These are phyloP conservation scores for Microcyclospora tardicrescens DNA, from an alignment of 2,329 filamentous ascomycete genomes.

Conservation along the genomic window DNA sequence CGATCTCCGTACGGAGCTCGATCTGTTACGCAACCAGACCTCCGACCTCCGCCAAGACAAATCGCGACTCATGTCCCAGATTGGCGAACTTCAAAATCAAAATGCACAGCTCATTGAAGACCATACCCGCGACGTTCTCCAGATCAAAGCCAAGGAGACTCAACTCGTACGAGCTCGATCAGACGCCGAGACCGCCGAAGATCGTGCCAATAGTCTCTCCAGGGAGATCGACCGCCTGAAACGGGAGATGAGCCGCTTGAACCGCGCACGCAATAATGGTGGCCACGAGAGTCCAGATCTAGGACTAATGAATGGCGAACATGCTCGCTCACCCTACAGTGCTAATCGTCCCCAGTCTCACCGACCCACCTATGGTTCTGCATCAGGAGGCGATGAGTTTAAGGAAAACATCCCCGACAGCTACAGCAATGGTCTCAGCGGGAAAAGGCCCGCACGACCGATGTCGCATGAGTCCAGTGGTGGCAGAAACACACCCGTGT, in stretches of 20 bases:
- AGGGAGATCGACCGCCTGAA: constrained; percentile 89
- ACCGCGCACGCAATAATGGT: constrained; percentile 24
- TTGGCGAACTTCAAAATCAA: constrained; percentile 90
- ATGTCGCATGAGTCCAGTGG: constrained; percentile 11
- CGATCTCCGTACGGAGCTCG: constrained; percentile 72
- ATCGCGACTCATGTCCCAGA: constrained; percentile 68
- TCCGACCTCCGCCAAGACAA: constrained; percentile 76
- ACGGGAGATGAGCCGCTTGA: constrained; percentile 55
- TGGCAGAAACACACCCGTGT: constrained; percentile 37
- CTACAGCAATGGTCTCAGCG: constrained; percentile 12
- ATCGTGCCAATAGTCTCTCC: constrained; percentile 68
- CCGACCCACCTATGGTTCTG: not conserved
- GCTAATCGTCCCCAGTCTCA: not conserved
- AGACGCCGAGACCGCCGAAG: constrained; percentile 79
- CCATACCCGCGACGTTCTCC: constrained; percentile 85
- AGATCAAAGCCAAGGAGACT: constrained; percentile 96
- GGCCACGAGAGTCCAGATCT: constrained; percentile 19
- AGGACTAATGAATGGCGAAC: constrained; percentile 13
- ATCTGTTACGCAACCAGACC: constrained; percentile 58
- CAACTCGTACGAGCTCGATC: constrained; percentile 84
- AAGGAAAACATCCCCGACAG: constrained; percentile 32
- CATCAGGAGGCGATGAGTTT: constrained; percentile 24
- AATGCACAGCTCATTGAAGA: constrained; percentile 96
- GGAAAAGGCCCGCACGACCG: constrained; percentile 8
- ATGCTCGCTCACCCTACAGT: not conserved